These are phyloP conservation scores for Cercophora scortea DNA, from an alignment of 495 filamentous ascomycete species.

Conservation along the genomic window DNA sequence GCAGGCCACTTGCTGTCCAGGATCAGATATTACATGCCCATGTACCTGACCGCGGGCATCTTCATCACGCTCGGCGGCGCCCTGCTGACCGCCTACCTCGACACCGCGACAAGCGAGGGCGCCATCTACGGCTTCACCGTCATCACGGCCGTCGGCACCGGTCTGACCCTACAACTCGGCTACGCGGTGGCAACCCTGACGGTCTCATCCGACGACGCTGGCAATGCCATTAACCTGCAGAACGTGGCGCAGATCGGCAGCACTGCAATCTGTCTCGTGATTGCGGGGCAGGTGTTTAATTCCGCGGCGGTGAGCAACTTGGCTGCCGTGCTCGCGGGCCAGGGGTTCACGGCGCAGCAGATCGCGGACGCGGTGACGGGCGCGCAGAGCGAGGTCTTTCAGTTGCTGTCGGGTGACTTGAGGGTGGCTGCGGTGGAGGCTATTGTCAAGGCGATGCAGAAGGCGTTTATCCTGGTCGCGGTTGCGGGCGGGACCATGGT, in stretches of 20 bases:
- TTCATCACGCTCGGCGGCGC: constrained; percentile 42
- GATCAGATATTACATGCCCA: constrained; percentile 49
- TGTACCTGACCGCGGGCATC: constrained; percentile 45
- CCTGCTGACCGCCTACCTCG: constrained; percentile 41
- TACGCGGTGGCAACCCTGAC: constrained; percentile 49
- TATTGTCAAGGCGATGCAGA: constrained; percentile 43
- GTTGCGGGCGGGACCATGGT: constrained; percentile 38
- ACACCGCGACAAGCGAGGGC: constrained; percentile 20
- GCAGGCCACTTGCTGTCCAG: constrained; percentile 46
- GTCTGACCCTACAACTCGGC: constrained; percentile 42
- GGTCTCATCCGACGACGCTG: constrained; percentile 27
- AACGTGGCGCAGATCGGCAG: constrained; percentile 46
- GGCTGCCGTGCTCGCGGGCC: constrained; percentile 26
- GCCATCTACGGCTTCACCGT: constrained; percentile 49
- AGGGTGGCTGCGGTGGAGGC: constrained; percentile 34
- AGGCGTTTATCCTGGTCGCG: constrained; percentile 43
- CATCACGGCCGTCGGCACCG: constrained; percentile 46
- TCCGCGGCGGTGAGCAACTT: constrained; percentile 32
- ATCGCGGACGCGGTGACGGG: constrained; percentile 45
- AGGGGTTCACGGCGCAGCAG: constrained; percentile 16
- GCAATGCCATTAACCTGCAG: constrained; percentile 45
- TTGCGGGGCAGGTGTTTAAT: constrained; percentile 51
- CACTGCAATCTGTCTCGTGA: constrained; percentile 45
- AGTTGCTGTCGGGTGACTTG: constrained; percentile 23
- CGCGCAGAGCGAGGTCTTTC: constrained; percentile 33